Conservation (phyloP, 2,329 filamentous ascomycete genomes). For the Cladosporium halotolerans region DNA sequence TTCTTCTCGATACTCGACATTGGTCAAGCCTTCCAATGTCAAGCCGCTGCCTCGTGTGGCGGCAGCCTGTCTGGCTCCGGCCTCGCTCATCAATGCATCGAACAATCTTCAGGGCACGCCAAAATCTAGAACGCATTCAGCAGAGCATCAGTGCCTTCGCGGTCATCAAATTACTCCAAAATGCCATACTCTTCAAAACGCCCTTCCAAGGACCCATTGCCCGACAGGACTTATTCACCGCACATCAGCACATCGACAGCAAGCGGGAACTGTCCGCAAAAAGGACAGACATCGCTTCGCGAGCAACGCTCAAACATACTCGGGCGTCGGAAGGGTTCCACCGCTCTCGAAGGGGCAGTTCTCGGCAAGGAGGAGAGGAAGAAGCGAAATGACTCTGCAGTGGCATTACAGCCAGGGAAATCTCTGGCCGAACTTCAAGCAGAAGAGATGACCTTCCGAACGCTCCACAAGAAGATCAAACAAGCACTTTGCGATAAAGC, state of each 20-base stretch:
- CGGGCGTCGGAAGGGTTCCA: background rate
- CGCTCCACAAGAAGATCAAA: background rate
- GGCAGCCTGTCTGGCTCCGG: background rate
- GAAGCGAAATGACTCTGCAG: background rate
- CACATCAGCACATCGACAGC: background rate
- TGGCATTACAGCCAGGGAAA: background rate
- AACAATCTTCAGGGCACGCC: background rate
- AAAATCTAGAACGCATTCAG: conserved; percentile 6
- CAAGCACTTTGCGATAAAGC: background rate
- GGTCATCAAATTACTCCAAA: conserved; percentile 3
- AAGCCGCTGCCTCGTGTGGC: background rate
- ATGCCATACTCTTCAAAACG: conserved; percentile 1
- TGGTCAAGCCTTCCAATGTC: background rate
- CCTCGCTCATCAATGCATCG: background rate
- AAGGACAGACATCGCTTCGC: background rate
- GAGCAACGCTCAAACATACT: background rate
- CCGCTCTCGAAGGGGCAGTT: conserved; percentile 7
- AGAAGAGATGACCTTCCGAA: background rate
- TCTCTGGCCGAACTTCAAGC: background rate
- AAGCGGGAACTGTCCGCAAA: background rate
- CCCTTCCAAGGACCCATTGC: background rate
- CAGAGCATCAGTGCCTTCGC: conserved; percentile 3
- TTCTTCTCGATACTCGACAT: background rate
- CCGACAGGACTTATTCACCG: background rate
- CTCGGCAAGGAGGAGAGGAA: conserved; percentile 13